phyloP scores from a whole-genome alignment of 768 basidiomycete genomes.

The Macrocybe gigantea region DNA sequence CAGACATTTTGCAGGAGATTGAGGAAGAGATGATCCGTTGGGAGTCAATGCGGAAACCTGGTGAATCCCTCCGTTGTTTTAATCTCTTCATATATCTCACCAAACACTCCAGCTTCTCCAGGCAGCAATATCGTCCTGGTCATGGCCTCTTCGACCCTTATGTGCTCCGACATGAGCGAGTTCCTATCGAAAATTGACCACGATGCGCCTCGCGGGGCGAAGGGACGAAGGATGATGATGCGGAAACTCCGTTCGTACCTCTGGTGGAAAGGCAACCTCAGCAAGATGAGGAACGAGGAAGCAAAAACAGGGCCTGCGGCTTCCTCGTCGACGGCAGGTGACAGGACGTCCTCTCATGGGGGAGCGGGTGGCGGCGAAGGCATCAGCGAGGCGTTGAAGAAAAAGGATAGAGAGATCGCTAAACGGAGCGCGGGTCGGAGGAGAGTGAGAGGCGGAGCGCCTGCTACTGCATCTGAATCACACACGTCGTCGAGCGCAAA shows the following conservation, averaged over 20 bases:
- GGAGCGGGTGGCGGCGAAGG: constrained; percentile 22
- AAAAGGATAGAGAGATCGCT: constrained; percentile 64
- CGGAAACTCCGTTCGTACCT: constrained; percentile 66
- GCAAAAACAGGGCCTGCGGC: constrained; percentile 5
- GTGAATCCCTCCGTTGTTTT: constrained; percentile 12
- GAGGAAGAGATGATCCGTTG: constrained; percentile 78
- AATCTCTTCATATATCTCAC: background rate
- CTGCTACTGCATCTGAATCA: constrained; percentile 18
- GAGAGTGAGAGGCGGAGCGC: constrained; percentile 71
- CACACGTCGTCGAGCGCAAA: constrained; percentile 6
- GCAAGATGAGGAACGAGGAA: constrained; percentile 30
- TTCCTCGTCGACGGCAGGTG: constrained; percentile 14
- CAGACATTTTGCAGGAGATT: constrained; percentile 84
- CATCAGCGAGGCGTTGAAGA: constrained; percentile 70
- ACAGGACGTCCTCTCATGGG: background rate
- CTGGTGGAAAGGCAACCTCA: constrained; percentile 69
- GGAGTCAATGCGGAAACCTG: constrained; percentile 31
- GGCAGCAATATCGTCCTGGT: constrained; percentile 77
- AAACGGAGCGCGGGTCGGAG: constrained; percentile 60
- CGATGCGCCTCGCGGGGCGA: constrained; percentile 49
- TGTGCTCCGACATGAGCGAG: constrained; percentile 68
- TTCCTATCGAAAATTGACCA: constrained; percentile 68
- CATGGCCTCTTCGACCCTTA: constrained; percentile 80
- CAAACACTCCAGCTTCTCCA: constrained; percentile 22
- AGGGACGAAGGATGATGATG: constrained; percentile 78